A percentile compares a stretch with the other conserved stretches of the same genome.
Evolutionary conservation across 768 basidiomycete species (phyloP).

Genomic region (Thelephora aurantiotincta): DNA sequence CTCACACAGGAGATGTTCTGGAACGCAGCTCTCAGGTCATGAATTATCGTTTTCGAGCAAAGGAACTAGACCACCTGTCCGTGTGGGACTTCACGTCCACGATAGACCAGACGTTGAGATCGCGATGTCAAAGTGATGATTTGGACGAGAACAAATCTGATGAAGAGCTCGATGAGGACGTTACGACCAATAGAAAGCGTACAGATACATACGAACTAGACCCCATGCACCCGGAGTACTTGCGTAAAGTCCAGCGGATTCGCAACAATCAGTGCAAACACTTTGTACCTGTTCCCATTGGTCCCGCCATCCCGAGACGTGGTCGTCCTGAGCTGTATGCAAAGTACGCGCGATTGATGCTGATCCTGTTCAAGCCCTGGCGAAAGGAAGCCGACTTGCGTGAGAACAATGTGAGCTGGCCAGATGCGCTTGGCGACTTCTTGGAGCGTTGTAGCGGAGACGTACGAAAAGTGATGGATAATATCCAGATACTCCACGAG

Average conservation of each 20-base stretch:
- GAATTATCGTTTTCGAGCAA: no score
- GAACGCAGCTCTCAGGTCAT: no score
- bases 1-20: no score
- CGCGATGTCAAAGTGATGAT: neutral
- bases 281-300: constrained; percentile 22
- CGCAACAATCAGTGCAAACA: neutral
- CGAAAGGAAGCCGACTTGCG: constrained; percentile 13
- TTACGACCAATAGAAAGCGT: neutral
- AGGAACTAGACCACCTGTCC: no score
- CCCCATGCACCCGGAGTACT: constrained; percentile 10
- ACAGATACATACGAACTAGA: neutral
- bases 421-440: constrained; percentile 16
- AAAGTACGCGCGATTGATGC: constrained; percentile 22
- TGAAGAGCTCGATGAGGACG: neutral
- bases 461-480: constrained; percentile 15
- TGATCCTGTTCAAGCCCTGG: constrained; percentile 32
- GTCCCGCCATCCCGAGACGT: constrained; percentile 18
- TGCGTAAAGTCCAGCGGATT: constrained; percentile 11
- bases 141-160: neutral
- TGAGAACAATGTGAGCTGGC: constrained; percentile 12
- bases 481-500: constrained; percentile 29
- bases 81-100: no score
- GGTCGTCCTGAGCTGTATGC: constrained; percentile 10
- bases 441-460: constrained; percentile 1
- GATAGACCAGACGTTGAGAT: neutral